Evolutionary conservation across 192 early-diverging fungal genomes (phyloP).

Genomic region (Entomortierella lignicola): DNA sequence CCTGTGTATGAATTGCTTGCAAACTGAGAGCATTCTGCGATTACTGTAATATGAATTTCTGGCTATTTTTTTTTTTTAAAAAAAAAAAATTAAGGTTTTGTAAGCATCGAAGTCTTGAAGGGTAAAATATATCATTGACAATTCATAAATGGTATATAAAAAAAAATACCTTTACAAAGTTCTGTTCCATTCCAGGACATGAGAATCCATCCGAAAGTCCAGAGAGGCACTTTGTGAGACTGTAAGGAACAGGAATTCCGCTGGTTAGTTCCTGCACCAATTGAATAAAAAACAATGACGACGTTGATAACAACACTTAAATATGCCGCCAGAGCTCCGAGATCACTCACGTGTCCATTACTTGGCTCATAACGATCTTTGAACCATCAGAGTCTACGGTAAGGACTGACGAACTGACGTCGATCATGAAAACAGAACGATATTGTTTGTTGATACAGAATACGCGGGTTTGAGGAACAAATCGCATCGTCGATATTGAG

Average conservation of each 20-base stretch:
- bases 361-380: constrained; percentile 61
- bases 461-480: constrained; percentile 78
- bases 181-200: constrained; percentile 32
- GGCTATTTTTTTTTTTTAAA: constrained; percentile 37
- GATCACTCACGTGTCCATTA: constrained; percentile 59
- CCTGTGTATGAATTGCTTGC: constrained; percentile 67
- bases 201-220: constrained; percentile 49
- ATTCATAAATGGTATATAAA: neutral
- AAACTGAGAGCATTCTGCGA: constrained; percentile 72
- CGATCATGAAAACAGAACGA: constrained; percentile 75
- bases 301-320: too few relatives aligned
- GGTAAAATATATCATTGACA: too few relatives aligned
- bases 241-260: constrained; percentile 3
- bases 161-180: constrained; percentile 39
- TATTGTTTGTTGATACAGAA: constrained; percentile 67
- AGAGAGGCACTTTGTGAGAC: constrained; percentile 43
- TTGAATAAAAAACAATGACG: too few relatives aligned
- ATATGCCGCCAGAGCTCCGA: neutral
- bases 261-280: neutral
- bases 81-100: too few relatives aligned
- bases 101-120: too few relatives aligned
- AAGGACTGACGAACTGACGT: constrained; percentile 75
- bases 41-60: constrained; percentile 64
- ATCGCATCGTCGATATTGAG: constrained; percentile 29
- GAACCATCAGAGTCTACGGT: constrained; percentile 60